A percentile compares a stretch with the other conserved stretches of the same genome.
phyloP scores from a whole-genome alignment of 805 yeast genomes.

The Saccharomycopsis sp. region DNA sequence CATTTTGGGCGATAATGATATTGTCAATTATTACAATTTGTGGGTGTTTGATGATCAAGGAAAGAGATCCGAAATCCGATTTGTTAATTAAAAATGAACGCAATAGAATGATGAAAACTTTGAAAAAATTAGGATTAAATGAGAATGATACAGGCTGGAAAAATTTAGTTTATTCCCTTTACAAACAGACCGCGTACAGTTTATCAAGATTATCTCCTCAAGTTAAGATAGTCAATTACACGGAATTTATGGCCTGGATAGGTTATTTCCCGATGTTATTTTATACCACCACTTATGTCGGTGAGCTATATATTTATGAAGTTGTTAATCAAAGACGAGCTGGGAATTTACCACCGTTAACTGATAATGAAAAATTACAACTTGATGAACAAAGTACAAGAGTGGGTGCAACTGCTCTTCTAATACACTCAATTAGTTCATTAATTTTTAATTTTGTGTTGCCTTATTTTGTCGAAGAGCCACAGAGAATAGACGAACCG shows the following conservation, averaged over 20 bases:
- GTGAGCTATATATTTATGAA: constrained; percentile 45
- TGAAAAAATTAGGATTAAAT: constrained; percentile 33
- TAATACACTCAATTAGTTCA: constrained; percentile 43
- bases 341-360: constrained; percentile 30
- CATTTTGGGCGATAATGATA: constrained; percentile 35
- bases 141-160: constrained; percentile 17
- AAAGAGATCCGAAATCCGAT: constrained; percentile 42
- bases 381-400: constrained; percentile 43
- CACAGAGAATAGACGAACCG: not conserved
- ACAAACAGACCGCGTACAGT: constrained; percentile 32
- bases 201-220: constrained; percentile 41
- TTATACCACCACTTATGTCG: constrained; percentile 60
- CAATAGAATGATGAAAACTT: constrained; percentile 28
- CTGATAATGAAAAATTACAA: constrained; percentile 30
- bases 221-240: constrained; percentile 43
- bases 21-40: constrained; percentile 35
- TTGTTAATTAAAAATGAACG: constrained; percentile 34
- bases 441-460: constrained; percentile 37
- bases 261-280: constrained; percentile 62
- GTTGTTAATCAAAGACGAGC: constrained; percentile 29
- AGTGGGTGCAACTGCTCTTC: constrained; percentile 44
- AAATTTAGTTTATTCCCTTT: constrained; percentile 23
- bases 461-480: constrained; percentile 34
- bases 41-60: constrained; percentile 38
- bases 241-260: constrained; percentile 62